A percentile compares a stretch with the other conserved stretches of the same genome.
phyloP scores from a whole-genome alignment of 139 green algal genomes.

The Ulvella scutata region DNA sequence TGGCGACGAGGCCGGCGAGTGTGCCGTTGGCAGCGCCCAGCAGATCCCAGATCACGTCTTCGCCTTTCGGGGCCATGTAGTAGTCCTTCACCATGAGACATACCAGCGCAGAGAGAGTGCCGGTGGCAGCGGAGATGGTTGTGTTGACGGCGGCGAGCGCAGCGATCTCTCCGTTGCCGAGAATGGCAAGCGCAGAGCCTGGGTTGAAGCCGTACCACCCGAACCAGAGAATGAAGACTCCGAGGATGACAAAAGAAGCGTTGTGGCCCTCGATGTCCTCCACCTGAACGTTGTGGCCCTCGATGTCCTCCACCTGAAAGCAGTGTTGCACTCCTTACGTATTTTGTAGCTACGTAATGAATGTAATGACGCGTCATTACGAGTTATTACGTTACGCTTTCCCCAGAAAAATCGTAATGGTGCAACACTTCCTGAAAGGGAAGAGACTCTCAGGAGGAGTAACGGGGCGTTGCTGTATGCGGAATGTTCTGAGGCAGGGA shows the following conservation, averaged over 20 bases:
- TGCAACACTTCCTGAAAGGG: too few species aligned
- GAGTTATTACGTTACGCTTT: too few species aligned
- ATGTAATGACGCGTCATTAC: too few species aligned
- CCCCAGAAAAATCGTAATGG: too few species aligned
- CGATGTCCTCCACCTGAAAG: constrained; percentile 14
- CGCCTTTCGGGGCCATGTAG: not conserved
- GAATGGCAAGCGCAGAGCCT: constrained; percentile 27
- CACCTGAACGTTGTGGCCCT: constrained; percentile 23
- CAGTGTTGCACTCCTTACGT: too few species aligned
- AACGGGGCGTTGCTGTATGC: too few species aligned
- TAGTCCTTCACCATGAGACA: constrained; percentile 14
- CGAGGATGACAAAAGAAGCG: constrained; percentile 32
- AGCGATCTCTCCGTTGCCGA: constrained; percentile 17
- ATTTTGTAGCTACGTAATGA: too few species aligned
- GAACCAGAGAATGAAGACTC: constrained; percentile 65
- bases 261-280: constrained; percentile 26
- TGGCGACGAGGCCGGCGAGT: constrained; percentile 53
- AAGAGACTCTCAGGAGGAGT: too few species aligned
- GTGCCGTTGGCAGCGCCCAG: constrained; percentile 6
- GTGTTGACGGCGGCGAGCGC: constrained; percentile 41
- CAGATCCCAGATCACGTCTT: not conserved
- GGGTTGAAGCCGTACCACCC: constrained; percentile 74
- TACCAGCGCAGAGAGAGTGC: constrained; percentile 37
- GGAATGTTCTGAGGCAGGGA: too few species aligned
- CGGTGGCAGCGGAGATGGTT: constrained; percentile 38